Percentiles rank a stretch among this genome's conserved stretches.
These are phyloP conservation scores for Auricularia sp. DNA, from an alignment of 768 basidiomycete genomes.

Conservation along the genomic window DNA sequence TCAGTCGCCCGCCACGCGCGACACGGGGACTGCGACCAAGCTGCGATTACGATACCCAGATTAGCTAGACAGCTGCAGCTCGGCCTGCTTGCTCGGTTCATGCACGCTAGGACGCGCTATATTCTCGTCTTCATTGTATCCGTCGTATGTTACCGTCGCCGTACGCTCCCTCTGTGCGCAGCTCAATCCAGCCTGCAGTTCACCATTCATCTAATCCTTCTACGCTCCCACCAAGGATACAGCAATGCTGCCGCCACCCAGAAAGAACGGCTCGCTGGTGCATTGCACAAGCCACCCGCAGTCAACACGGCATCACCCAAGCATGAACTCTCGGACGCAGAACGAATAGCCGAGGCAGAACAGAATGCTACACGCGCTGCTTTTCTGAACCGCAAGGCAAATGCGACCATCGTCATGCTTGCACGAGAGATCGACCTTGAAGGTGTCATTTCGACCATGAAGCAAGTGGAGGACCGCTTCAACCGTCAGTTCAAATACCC, in stretches of 20 bases:
- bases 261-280: neutral
- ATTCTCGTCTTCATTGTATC: neutral
- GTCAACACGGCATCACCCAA: neutral
- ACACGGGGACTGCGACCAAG: neutral
- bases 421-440: constrained; percentile 53
- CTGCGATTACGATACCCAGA: neutral
- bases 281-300: neutral
- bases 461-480: constrained; percentile 58
- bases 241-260: neutral
- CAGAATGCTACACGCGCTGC: neutral
- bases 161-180: neutral
- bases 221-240: neutral
- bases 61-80: constrained; percentile 1
- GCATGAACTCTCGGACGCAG: neutral
- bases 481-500: constrained; percentile 61
- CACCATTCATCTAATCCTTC: neutral
- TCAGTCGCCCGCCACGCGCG: neutral
- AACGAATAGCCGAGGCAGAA: neutral
- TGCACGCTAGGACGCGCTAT: constrained; percentile 1
- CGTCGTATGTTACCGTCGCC: neutral
- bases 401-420: constrained; percentile 71
- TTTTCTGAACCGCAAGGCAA: constrained; percentile 50
- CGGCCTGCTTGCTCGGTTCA: neutral
- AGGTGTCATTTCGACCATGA: constrained; percentile 53
- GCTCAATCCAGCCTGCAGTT: neutral